Conservation (phyloP, 495 filamentous ascomycete genomes). For the Geopyxis carbonaria region DNA sequence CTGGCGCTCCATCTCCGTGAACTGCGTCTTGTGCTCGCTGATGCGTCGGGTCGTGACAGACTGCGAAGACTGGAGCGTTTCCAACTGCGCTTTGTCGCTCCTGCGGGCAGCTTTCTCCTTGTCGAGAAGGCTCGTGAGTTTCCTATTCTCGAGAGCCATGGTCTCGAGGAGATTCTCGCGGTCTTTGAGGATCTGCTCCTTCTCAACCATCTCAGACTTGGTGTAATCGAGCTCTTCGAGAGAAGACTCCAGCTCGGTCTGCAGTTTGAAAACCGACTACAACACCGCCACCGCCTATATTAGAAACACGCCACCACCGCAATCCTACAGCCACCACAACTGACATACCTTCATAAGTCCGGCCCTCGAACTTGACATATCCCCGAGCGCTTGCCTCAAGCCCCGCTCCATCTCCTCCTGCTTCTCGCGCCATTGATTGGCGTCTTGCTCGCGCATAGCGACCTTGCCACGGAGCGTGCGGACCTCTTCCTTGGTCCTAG, state of each 20-base stretch:
- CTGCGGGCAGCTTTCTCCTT: conserved; percentile 74
- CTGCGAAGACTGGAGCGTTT: conserved; percentile 70
- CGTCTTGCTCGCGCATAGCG: conserved; percentile 71
- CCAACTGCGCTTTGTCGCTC: conserved; percentile 69
- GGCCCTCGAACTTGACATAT: conserved; percentile 71
- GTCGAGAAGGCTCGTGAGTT: conserved; percentile 73
- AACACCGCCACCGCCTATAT: too few relatives aligned
- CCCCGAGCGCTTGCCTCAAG: conserved; percentile 65
- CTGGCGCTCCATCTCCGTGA: conserved; percentile 64
- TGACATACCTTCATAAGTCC: conserved; percentile 55
- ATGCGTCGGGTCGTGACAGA: conserved; percentile 69
- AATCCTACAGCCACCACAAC: background rate
- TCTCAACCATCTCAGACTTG: conserved; percentile 60
- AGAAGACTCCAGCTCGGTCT: conserved; percentile 70
- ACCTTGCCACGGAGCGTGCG: conserved; percentile 61
- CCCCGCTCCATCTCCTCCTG: conserved; percentile 78
- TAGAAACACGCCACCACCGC: conserved; percentile 7
- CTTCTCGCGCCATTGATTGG: conserved; percentile 71
- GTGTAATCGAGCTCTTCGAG: conserved; percentile 62
- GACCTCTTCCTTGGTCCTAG: conserved; percentile 70
- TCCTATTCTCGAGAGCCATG: conserved; percentile 59
- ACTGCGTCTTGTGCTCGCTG: conserved; percentile 62
- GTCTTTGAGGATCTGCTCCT: conserved; percentile 72
- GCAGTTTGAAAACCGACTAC: conserved; percentile 67
- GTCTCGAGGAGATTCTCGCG: conserved; percentile 82